Evolutionary conservation across 805 yeast species (phyloP).

Genomic region (Candida tallmaniae): DNA sequence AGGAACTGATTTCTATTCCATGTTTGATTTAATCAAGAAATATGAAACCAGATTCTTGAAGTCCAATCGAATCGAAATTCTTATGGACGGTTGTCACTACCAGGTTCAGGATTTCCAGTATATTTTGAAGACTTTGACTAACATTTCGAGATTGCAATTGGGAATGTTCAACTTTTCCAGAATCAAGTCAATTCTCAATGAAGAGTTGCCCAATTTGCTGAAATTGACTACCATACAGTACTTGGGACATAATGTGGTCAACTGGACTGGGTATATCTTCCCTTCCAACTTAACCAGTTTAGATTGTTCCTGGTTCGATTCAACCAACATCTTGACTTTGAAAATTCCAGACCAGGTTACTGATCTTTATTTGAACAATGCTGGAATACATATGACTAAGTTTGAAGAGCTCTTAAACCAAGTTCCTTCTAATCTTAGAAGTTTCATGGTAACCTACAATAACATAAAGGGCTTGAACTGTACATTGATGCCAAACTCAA

Average conservation of each 20-base stretch:
- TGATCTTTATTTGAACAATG: slow-evolving; percentile 29
- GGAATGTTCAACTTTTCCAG: slow-evolving; percentile 17
- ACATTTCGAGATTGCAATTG: slow-evolving; percentile 28
- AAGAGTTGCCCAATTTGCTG: slow-evolving; percentile 8
- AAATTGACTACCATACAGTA: slow-evolving; percentile 24
- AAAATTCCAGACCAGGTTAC: slow-evolving; percentile 17
- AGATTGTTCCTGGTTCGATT: slow-evolving; percentile 34
- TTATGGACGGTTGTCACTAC: slow-evolving; percentile 23
- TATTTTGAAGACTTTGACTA: slow-evolving; percentile 12
- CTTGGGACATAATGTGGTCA: slow-evolving; percentile 26
- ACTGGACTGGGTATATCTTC: slow-evolving; percentile 25
- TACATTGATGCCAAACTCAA: slow-evolving; percentile 21
- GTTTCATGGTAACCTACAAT: slow-evolving; percentile 32
- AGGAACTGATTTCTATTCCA: slow-evolving; percentile 27
- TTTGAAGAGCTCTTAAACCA: slow-evolving; percentile 7
- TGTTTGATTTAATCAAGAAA: slow-evolving; percentile 19
- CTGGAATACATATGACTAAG: slow-evolving; percentile 7
- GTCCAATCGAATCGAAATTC: slow-evolving; percentile 20
- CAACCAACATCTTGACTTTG: slow-evolving; percentile 20
- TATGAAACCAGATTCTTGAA: slow-evolving; percentile 15
- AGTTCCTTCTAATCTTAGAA: slow-evolving; percentile 21
- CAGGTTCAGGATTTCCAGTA: slow-evolving; percentile 16
- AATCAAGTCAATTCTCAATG: slow-evolving; percentile 4
- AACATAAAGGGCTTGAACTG: slow-evolving; percentile 13
- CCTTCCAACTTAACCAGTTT: slow-evolving; percentile 23